A percentile compares a stretch with the other conserved stretches of the same genome.
These are phyloP conservation scores for Xylaria digitata DNA, from an alignment of 2,329 filamentous ascomycete genomes.

Conservation along the genomic window DNA sequence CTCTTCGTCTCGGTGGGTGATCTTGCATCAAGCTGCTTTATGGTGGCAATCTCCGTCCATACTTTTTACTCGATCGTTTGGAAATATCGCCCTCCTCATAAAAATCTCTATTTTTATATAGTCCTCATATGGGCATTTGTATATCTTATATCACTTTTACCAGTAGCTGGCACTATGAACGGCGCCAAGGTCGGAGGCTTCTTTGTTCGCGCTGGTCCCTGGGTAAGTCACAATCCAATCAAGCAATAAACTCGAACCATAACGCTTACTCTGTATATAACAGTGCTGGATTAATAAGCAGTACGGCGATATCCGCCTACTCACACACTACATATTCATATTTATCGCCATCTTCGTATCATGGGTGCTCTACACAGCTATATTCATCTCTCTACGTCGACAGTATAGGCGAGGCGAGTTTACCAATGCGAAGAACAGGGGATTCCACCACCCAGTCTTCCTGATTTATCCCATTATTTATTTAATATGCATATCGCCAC, in stretches of 20 bases:
- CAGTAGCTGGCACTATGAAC: constrained; percentile 57
- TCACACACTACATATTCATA: constrained; percentile 73
- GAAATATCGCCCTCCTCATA: constrained; percentile 63
- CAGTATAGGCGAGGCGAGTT: constrained; percentile 37
- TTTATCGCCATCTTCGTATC: constrained; percentile 56
- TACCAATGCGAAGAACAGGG: constrained; percentile 13
- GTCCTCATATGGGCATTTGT: constrained; percentile 67
- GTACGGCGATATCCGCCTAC: constrained; percentile 64
- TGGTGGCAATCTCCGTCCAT: constrained; percentile 72
- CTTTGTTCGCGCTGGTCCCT: constrained; percentile 74
- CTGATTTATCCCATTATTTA: constrained; percentile 77
- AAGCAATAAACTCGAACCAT: not conserved
- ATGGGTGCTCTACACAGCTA: constrained; percentile 52
- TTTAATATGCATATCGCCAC: constrained; percentile 73
- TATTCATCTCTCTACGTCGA: constrained; percentile 52
- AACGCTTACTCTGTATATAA: constrained; percentile 20
- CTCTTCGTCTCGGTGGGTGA: constrained; percentile 76
- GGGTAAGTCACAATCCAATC: constrained; percentile 56
- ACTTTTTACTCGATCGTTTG: constrained; percentile 73
- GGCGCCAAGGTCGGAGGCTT: constrained; percentile 58
- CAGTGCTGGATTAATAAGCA: constrained; percentile 71
- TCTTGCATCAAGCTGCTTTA: constrained; percentile 73
- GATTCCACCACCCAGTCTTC: constrained; percentile 60
- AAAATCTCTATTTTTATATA: constrained; percentile 62
- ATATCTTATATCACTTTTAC: constrained; percentile 67